A percentile compares a stretch with the other conserved stretches of the same genome.
phyloP scores from a whole-genome alignment of 2,329 filamentous ascomycete genomes.

The Leptographium galeiforme region DNA sequence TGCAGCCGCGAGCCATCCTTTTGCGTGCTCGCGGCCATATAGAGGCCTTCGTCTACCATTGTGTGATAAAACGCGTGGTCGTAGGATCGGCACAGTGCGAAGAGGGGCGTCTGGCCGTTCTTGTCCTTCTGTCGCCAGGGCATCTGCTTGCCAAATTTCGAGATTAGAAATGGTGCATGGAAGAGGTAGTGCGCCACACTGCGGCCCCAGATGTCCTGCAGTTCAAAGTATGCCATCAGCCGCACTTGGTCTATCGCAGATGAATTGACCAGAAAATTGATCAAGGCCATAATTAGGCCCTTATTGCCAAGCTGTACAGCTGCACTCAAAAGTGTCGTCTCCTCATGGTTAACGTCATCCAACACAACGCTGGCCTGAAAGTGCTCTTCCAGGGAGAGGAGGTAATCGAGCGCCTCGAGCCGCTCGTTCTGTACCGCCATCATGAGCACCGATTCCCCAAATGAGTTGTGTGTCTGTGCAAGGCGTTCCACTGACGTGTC shows the following conservation, averaged over 20 bases:
- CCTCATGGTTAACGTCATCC: conserved; percentile 77
- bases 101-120: conserved; percentile 94
- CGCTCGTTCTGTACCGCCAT: conserved; percentile 69
- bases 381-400: conserved; percentile 63
- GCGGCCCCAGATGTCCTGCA: conserved; percentile 72
- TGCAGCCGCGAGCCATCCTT: conserved; percentile 69
- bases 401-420: conserved; percentile 59
- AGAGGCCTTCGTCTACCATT: conserved; percentile 77
- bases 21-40: conserved; percentile 61
- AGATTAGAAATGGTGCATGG: conserved; percentile 71
- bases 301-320: conserved; percentile 74
- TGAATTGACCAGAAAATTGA: conserved; percentile 51
- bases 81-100: conserved; percentile 88
- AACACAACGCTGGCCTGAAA: conserved; percentile 61
- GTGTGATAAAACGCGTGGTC: conserved; percentile 75
- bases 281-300: conserved; percentile 60
- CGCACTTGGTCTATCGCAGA: conserved; percentile 35
- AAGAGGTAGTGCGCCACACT: conserved; percentile 95
- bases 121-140: conserved; percentile 88
- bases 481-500: conserved; percentile 74
- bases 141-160: conserved; percentile 60
- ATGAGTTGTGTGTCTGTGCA: conserved; percentile 53
- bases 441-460: conserved; percentile 77
- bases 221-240: conserved; percentile 54
- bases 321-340: conserved; percentile 77